phyloP scores from a whole-genome alignment of 352 stramenopile species.

The Pythium aristosporum region DNA sequence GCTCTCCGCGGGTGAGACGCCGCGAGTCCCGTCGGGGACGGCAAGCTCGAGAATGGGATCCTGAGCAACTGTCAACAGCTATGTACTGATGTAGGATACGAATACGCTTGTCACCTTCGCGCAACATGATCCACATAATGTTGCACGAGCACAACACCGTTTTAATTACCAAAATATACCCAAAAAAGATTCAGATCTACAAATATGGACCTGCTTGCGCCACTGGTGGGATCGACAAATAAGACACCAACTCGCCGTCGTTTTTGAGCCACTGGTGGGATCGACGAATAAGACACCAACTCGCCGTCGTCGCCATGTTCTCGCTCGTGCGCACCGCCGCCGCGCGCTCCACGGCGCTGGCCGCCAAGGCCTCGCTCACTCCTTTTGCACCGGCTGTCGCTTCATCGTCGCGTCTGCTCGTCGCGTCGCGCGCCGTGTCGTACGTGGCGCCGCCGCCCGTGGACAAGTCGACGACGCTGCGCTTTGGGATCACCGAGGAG shows the following conservation, averaged over 20 bases:
- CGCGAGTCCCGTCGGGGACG: too few species aligned
- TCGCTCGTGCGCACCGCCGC: slow-evolving; percentile 16
- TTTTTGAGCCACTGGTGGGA: slow-evolving; percentile 11
- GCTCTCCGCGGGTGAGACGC: too few species aligned
- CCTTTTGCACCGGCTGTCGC: neutral
- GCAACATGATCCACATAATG: too few species aligned
- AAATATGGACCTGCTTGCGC: neutral
- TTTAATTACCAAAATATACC: too few species aligned
- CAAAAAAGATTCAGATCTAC: too few species aligned
- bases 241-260: neutral
- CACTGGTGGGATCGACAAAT: neutral
- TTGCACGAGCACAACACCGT: too few species aligned
- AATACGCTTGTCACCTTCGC: too few species aligned
- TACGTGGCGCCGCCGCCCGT: slow-evolving; percentile 70
- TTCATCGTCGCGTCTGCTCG: slow-evolving; percentile 13
- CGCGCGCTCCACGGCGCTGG: slow-evolving; percentile 9
- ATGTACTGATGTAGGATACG: too few species aligned
- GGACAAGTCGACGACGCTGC: slow-evolving; percentile 49
- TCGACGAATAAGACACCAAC: neutral
- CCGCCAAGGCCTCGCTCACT: slow-evolving; percentile 5
- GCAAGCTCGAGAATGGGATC: too few species aligned
- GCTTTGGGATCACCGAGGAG: slow-evolving; percentile 62
- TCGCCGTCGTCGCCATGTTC: slow-evolving; percentile 2
- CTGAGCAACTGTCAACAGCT: too few species aligned
- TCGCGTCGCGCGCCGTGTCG: slow-evolving; percentile 35